phyloP scores from a whole-genome alignment of 805 yeast species.

The Cyberlindnera mississippiensis region DNA sequence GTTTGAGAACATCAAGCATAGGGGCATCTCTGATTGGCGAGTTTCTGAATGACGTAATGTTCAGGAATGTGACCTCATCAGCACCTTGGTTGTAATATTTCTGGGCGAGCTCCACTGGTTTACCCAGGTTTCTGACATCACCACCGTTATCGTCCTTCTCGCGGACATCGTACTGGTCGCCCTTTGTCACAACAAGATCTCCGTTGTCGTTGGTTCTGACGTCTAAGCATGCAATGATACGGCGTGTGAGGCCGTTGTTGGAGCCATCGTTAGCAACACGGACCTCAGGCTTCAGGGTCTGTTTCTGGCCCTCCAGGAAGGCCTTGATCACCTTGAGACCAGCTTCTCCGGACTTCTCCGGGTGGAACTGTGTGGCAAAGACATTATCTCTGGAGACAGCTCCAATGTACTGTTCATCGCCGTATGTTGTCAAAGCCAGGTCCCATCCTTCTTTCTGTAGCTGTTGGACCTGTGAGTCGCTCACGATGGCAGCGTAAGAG shows the following conservation, averaged over 20 bases:
- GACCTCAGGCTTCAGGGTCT: slow-evolving; percentile 18
- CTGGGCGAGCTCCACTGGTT: slow-evolving; percentile 92
- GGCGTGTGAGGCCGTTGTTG: slow-evolving; percentile 70
- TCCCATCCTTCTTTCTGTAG: slow-evolving; percentile 56
- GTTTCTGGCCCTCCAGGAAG: slow-evolving; percentile 47
- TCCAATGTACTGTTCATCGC: slow-evolving; percentile 76
- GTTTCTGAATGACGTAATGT: slow-evolving; percentile 93
- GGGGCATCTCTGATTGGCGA: slow-evolving; percentile 93
- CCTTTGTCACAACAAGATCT: slow-evolving; percentile 95
- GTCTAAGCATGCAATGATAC: slow-evolving; percentile 94
- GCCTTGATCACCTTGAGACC: slow-evolving; percentile 75
- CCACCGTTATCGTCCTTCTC: slow-evolving; percentile 55
- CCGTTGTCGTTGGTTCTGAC: slow-evolving; percentile 95
- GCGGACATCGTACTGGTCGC: slow-evolving; percentile 97
- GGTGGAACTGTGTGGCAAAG: slow-evolving; percentile 97
- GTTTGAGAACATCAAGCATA: slow-evolving; percentile 83
- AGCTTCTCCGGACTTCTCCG: slow-evolving; percentile 94
- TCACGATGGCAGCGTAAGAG: slow-evolving; percentile 78
- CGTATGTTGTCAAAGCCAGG: slow-evolving; percentile 68
- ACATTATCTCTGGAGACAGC: slow-evolving; percentile 73
- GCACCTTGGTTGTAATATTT: slow-evolving; percentile 93
- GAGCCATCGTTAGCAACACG: slow-evolving; percentile 33
- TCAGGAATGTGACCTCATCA: slow-evolving; percentile 91
- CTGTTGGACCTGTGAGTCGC: slow-evolving; percentile 32
- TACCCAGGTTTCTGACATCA: slow-evolving; percentile 88